Conservation (phyloP, 345 rosid genomes). For the Bretschneidera sinensis region DNA sequence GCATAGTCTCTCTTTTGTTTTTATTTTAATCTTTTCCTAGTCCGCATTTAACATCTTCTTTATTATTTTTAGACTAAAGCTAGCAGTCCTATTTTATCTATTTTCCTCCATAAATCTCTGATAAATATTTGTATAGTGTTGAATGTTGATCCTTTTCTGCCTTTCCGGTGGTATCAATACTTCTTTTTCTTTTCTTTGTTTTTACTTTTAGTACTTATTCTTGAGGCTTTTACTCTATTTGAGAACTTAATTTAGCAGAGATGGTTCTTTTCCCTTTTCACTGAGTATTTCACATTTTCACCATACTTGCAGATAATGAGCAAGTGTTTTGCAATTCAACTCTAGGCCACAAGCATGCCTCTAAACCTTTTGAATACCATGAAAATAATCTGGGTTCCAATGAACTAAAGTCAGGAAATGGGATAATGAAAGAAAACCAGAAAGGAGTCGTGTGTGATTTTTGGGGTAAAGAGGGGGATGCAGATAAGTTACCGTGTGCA, state of each 20-base stretch:
- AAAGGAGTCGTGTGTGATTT: slow-evolving; percentile 14
- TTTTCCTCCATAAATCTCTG: too few species aligned
- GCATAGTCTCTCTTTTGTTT: not conserved
- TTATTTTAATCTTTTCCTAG: not conserved
- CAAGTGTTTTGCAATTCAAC: slow-evolving; percentile 31
- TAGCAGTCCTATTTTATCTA: not conserved
- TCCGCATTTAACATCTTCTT: not conserved
- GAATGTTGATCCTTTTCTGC: too few species aligned
- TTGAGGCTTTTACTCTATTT: not conserved
- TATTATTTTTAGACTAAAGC: not conserved
- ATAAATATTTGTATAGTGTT: too few species aligned
- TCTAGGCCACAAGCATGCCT: slow-evolving; percentile 27
- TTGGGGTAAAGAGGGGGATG: slow-evolving; percentile 21
- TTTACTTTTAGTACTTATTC: not conserved
- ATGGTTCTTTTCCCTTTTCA: too few species aligned
- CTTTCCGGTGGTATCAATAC: too few species aligned
- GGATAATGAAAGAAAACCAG: slow-evolving; percentile 25
- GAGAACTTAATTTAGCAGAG: not conserved
- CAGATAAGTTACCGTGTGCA: slow-evolving; percentile 9
- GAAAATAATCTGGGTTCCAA: slow-evolving; percentile 30
- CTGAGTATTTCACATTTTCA: not conserved
- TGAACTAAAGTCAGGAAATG: slow-evolving; percentile 30
- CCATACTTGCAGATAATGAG: slow-evolving; percentile 47
- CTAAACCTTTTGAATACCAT: slow-evolving; percentile 29
- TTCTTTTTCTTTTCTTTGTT: too few species aligned